Base-by-base conservation (phyloP, 2,329 filamentous ascomycete species). In the Dryadomyces sulphureus region DNA sequence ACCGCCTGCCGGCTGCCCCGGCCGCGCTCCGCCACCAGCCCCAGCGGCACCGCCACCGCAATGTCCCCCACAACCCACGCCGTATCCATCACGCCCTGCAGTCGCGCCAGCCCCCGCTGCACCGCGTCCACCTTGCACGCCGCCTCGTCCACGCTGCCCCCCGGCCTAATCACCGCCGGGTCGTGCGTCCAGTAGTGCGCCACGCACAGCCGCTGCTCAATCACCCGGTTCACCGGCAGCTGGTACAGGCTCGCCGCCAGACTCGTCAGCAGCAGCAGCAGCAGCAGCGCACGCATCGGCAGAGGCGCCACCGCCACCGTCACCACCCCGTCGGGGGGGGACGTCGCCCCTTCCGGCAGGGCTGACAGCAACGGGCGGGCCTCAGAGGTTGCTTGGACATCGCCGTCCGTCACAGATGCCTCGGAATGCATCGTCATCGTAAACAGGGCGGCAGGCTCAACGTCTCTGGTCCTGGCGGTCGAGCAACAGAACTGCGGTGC, bases 61-160 rank as follows among this genome's bases (percentile, higher is more conserved):
- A 71, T 68, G 47, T 72, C 69, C 42, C 69, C 68, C 6, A 65
- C 62, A n/a, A 70, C 65, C 68, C 68, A 70, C 1, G 62, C 52
- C 1, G 66, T 68, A 44, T 72, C 69, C 62, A 70, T 67, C 4
- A 55, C 56, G 0, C 73, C 73, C 48, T 73, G 68, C 5, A 76
- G 61, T 61, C 67, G 66, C 3, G 72, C 74, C 8, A 77, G 59
- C 16, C 60, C 59, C 46, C 66, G 60, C 54, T 77, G 73, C 5
- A 77, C 62, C 12, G 55, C 56, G 47, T 74, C 65, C 9, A 71
- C 55, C 54, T 78, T 78, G 57, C 74, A 78, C 4, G 73, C 54
- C 48, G 63, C 57, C 56, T 78, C 74, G 1, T 66, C 62, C 2
- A 77, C 57, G 20, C 57, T 57, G 5, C 66, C 67, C 44, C 63